A percentile compares a stretch with the other conserved stretches of the same genome.
Evolutionary conservation across 805 yeast genomes (phyloP).

Genomic region (Clavispora fructus): DNA sequence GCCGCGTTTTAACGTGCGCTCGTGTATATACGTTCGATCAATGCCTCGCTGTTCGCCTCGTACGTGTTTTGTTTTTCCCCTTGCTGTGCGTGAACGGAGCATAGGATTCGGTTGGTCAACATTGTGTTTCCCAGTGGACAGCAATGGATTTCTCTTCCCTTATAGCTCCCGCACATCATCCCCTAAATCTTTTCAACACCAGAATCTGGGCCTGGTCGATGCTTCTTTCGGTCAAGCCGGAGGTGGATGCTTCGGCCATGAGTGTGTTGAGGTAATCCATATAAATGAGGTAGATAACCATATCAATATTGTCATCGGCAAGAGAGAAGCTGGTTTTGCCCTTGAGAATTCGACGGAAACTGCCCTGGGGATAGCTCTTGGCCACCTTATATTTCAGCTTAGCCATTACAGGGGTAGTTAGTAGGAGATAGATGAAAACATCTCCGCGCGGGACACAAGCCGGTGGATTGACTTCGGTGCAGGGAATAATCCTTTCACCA

Average conservation of each 20-base stretch:
- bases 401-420: neutral
- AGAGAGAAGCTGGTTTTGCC: constrained; percentile 5
- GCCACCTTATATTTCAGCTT: neutral
- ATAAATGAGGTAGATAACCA: constrained; percentile 44
- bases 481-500: neutral
- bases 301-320: constrained; percentile 35
- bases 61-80: too few species aligned
- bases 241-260: constrained; percentile 31
- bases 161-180: constrained; percentile 11
- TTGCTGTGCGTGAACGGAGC: too few species aligned
- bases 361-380: constrained; percentile 7
- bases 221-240: constrained; percentile 32
- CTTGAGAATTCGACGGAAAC: constrained; percentile 7
- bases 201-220: constrained; percentile 30
- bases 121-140: too few species aligned
- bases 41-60: too few species aligned
- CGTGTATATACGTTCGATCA: neutral
- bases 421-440: neutral
- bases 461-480: neutral
- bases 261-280: constrained; percentile 41
- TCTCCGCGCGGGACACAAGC: neutral
- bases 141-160: too few species aligned
- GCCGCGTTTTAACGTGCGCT: neutral
- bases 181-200: constrained; percentile 32
- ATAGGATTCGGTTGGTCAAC: too few species aligned